Percentiles rank a stretch among this genome's conserved stretches.
These are phyloP conservation scores for Melaleuca alternifolia DNA, from an alignment of 345 rosid species.

Conservation along the genomic window DNA sequence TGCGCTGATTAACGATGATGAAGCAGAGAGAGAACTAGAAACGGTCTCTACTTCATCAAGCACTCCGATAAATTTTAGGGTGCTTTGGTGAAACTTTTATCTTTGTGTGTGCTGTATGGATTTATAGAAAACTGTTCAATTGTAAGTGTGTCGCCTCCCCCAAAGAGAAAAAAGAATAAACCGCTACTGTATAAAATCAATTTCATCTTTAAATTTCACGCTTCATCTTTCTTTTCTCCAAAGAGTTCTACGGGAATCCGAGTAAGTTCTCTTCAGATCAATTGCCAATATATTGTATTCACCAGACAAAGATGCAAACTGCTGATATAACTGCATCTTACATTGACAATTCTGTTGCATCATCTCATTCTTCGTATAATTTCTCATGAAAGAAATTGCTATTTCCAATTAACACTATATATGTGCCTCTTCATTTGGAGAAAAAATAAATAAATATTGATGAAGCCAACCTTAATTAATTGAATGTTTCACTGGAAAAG, in stretches of 20 bases:
- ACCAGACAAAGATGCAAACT: neutral
- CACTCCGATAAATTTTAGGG: neutral
- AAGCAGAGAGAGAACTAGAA: neutral
- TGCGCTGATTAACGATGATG: neutral
- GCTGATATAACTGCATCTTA: neutral
- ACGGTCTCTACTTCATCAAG: neutral
- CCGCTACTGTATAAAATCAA: neutral
- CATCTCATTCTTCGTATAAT: neutral
- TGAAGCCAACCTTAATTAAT: neutral
- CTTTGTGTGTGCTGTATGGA: neutral
- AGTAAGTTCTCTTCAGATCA: neutral
- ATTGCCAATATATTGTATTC: neutral
- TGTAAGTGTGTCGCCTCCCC: neutral
- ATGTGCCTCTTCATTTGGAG: neutral
- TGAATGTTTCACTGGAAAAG: neutral
- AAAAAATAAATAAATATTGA: neutral
- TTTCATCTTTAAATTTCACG: neutral
- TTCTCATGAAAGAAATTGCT: neutral
- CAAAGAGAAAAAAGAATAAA: too few species aligned
- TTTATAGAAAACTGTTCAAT: neutral
- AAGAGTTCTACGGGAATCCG: too few species aligned
- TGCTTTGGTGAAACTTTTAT: neutral
- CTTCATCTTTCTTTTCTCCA: neutral
- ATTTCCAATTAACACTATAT: too few species aligned
- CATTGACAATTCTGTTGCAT: neutral